Evolutionary conservation across 139 green algal species (phyloP), one percentile per base, ranked within the genome.

Genomic region (Astrephomene gubernaculifera): DNA sequence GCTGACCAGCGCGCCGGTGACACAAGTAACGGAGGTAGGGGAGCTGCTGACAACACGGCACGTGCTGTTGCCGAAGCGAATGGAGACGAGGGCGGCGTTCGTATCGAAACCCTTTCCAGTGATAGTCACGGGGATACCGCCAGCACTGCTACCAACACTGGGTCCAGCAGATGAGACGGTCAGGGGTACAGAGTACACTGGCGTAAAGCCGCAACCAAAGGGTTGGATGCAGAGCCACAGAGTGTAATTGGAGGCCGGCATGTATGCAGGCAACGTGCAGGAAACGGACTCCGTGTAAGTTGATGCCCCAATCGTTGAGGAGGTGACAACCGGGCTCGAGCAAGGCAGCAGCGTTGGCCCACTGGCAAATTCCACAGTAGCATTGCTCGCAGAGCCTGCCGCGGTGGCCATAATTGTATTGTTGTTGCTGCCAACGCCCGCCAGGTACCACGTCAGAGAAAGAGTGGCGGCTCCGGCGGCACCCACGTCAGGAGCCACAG

Each of bases 101-200:
- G 41, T 69, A n/a, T 78, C 71, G 52, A 90, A 90, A 52, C 87
- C 82, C 14, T 29, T 61, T 45, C 87, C 87, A 1, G 36, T 53
- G 43, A 90, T 60, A 29, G 60, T 82, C 27, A 90, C 49, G 7
- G 25, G 14, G 2, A 41, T 75, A 36, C 87, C 87, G 35, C 87
- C 87, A 17, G 64, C 87, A 27, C 78, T 87, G 52, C 54, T 65
- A 35, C 87, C 82, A 12, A 21, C 39, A n/a, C 27, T 71, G 2
- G 78, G 38, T 0, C 35, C 49, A 14, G 81, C 19, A 35, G 7
- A 25, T 36, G 57, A 78, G 24, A 88, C 43, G 29, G 49, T 76
- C 25, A 87, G 43, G 2, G 75, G 38, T 21, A 82, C 76, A 25
- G 67, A 57, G 73, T 74, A 75, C 17, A 21, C 24, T 21, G 44